These are phyloP conservation scores for Nepenthes mirabilis DNA, from an alignment of 148 eudicot species.

Conservation along the genomic window DNA sequence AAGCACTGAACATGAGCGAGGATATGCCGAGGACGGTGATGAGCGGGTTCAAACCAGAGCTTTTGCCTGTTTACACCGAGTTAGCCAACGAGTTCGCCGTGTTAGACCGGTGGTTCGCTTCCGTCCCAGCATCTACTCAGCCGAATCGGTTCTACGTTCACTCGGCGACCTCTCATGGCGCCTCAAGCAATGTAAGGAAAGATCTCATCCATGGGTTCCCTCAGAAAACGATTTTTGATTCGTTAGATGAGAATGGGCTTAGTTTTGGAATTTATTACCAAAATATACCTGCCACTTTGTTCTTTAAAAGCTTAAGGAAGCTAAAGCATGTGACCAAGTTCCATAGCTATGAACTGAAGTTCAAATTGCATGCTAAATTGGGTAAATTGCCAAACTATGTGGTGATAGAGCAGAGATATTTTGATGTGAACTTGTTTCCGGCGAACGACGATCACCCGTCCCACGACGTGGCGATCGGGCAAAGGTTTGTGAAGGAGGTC, in stretches of 20 bases:
- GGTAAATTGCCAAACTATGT: constrained; percentile 75
- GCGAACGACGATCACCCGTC: constrained; percentile 95
- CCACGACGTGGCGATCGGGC: constrained; percentile 80
- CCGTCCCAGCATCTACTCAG: constrained; percentile 97
- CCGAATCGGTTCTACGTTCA: constrained; percentile 95
- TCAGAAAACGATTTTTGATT: constrained; percentile 80
- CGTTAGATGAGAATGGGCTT: constrained; percentile 71
- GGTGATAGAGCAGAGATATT: constrained; percentile 77
- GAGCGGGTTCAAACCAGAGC: constrained; percentile 74
- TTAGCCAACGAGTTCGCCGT: constrained; percentile 77
- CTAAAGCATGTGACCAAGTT: constrained; percentile 50
- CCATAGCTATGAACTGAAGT: constrained; percentile 48
- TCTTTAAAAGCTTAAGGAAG: constrained; percentile 63
- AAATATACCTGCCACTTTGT: constrained; percentile 85
- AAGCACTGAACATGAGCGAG: constrained; percentile 44
- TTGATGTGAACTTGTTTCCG: constrained; percentile 50
- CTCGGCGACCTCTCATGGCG: constrained; percentile 94
- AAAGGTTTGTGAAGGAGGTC: constrained; percentile 88
- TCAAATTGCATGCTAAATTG: constrained; percentile 46
- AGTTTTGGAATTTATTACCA: constrained; percentile 88
- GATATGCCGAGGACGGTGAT: constrained; percentile 53
- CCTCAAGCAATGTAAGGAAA: constrained; percentile 75
- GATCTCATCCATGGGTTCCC: constrained; percentile 84
- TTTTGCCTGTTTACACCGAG: constrained; percentile 61
- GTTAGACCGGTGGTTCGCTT: constrained; percentile 91